Conservation (phyloP, 2,329 filamentous ascomycete genomes). For the Boeremia exigua region DNA sequence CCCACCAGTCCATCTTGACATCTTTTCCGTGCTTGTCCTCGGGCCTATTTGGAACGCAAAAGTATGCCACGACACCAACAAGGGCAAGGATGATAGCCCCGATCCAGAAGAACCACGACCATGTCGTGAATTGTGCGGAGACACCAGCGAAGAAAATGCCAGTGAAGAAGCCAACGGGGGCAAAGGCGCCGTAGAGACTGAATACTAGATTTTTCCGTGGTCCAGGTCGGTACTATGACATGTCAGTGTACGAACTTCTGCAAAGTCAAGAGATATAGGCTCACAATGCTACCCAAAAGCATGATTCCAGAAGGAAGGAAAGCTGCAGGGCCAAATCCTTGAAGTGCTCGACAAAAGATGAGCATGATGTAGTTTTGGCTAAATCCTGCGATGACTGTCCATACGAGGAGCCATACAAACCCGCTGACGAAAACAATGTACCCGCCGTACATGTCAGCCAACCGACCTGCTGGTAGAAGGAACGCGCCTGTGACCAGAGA, state of each 20-base stretch:
- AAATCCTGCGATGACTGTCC: constrained; percentile 74
- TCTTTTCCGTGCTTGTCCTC: constrained; percentile 17
- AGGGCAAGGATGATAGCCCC: constrained; percentile 42
- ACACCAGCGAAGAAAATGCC: constrained; percentile 47
- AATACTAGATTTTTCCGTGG: constrained; percentile 72
- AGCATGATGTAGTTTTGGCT: constrained; percentile 72
- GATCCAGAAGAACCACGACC: constrained; percentile 46
- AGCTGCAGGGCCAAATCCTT: constrained; percentile 75
- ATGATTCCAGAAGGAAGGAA: constrained; percentile 73
- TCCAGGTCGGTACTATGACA: constrained; percentile 65
- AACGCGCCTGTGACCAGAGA: constrained; percentile 47
- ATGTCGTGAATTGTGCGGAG: constrained; percentile 36
- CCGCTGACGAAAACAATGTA: constrained; percentile 70
- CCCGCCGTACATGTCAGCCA: constrained; percentile 68
- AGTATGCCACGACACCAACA: constrained; percentile 35
- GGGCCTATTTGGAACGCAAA: constrained; percentile 37
- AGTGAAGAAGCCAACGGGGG: constrained; percentile 55
- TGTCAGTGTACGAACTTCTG: background rate
- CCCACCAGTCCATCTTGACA: constrained; percentile 49
- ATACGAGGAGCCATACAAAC: constrained; percentile 67
- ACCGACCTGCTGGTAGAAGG: constrained; percentile 58
- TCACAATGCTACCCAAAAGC: constrained; percentile 62
- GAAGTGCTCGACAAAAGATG: constrained; percentile 74
- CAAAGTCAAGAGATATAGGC: background rate
- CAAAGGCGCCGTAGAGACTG: constrained; percentile 63